phyloP scores from a whole-genome alignment of 2,329 filamentous ascomycete species.

The Plectosphaerella cucumerina region DNA sequence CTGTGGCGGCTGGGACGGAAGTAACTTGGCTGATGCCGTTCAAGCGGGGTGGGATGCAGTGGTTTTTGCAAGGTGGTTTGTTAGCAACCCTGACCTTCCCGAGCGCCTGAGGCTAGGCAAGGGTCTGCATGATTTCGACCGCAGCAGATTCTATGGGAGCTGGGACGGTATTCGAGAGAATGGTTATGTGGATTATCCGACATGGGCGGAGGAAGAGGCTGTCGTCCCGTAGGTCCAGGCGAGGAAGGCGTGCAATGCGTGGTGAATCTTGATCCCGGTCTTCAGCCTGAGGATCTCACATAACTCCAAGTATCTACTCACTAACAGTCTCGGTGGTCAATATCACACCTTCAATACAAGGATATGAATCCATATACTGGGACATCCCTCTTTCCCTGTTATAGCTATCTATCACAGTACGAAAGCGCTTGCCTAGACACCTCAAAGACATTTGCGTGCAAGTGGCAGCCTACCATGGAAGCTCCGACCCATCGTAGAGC shows the following conservation, averaged over 20 bases:
- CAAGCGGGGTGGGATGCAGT: slow-evolving; percentile 25
- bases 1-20: slow-evolving; percentile 19
- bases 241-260: no score
- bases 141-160: slow-evolving; percentile 27
- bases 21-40: slow-evolving; percentile 20
- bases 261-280: no score
- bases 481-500: slow-evolving; percentile 1
- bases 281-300: no score
- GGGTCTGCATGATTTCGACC: slow-evolving; percentile 32
- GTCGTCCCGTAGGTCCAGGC: no score
- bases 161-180: slow-evolving; percentile 17
- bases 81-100: slow-evolving; percentile 40
- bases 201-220: slow-evolving; percentile 9
- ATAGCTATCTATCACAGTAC: no score
- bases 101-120: slow-evolving; percentile 33
- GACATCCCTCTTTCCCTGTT: no score
- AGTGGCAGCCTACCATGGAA: slow-evolving; percentile 6
- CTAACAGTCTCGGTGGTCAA: no score
- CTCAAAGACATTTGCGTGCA: no score
- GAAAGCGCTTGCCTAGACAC: no score
- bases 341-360: no score
- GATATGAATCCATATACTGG: no score
- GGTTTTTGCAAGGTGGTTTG: slow-evolving; percentile 39
- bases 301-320: no score
- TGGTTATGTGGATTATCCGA: slow-evolving; percentile 29